Base-by-base conservation (phyloP, 2,329 filamentous ascomycete genomes). In the Neophaeococcomyces aloes region DNA sequence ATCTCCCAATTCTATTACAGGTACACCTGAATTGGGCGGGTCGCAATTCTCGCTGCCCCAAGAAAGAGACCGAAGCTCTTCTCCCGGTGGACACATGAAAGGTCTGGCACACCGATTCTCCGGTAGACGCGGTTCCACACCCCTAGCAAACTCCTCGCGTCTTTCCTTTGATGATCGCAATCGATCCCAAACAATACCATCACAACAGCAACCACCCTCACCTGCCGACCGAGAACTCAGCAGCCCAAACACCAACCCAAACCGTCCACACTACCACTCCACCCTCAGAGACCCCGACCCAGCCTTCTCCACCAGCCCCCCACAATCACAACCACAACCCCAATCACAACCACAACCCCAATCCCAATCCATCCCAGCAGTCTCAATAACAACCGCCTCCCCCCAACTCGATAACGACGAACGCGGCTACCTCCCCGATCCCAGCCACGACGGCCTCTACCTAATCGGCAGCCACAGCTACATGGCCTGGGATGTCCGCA, bases 251-350 rank as follows among this genome's bases (percentile, higher is more conserved):
- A 39, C 21, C 30, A 27, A 8, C 23, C 33, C 33, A 15, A 15
- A 10, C 3, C 27, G 25, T 39, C 37, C 37, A n/a, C n/a, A 39
- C 11, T 31, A 31, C n/a, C 11, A 31, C 27, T 7, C 8, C 8
- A 25, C 17, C 10, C 29, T 61, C 94, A 96, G 68, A 95, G 96
- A 62, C 11, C 83, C 82, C 87, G 89, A 64, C 95, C 96, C 56
- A 95, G 83, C 54, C 89, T 89, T 59, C 88, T 80, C 60, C 80
- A 76, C 64, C 79, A 85, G 51, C 64, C 66, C 95, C 64, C 91
- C 83, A 88, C 96, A 62, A 27, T 31, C 46, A 14, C 46, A 49
- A 36, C 33, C 44, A 14, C 42, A 43, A 13, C 31, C 37, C 3
- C 39, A n/a, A 21, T 13, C 38, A n/a, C 14, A 35, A 18, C 13